Conservation (phyloP, 345 rosid genomes). For the Leavenworthia alabamica region DNA sequence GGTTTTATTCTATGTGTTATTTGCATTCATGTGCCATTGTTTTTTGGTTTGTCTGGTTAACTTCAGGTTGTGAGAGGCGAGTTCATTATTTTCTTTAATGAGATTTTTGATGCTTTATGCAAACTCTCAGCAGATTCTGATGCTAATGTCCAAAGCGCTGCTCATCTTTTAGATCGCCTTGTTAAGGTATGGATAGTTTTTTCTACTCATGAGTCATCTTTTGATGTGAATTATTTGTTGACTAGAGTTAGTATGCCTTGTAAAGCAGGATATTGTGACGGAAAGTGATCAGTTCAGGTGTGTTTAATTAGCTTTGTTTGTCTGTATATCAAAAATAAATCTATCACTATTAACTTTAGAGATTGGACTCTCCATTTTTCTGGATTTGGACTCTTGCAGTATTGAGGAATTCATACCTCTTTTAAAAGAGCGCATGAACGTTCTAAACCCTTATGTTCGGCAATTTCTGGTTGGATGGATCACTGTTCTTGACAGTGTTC, state of each 20-base stretch:
- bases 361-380: slow-evolving; percentile 11
- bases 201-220: neutral
- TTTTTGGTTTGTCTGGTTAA: neutral
- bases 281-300: slow-evolving; percentile 99
- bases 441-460: slow-evolving; percentile 85
- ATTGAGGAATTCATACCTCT: slow-evolving; percentile 98
- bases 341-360: neutral
- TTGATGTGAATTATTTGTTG: slow-evolving; percentile 3
- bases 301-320: slow-evolving; percentile 11
- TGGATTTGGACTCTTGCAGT: slow-evolving; percentile 43
- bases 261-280: slow-evolving; percentile 95
- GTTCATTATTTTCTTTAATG: slow-evolving; percentile 86
- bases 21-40: neutral
- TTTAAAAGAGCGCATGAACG: slow-evolving; percentile 94
- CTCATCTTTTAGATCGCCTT: slow-evolving; percentile 96
- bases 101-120: slow-evolving; percentile 94
- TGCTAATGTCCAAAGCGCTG: slow-evolving; percentile 97
- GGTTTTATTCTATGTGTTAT: neutral
- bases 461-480: slow-evolving; percentile 99
- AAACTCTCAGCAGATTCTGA: slow-evolving; percentile 96
- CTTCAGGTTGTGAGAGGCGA: slow-evolving; percentile 97
- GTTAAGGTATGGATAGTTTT: slow-evolving; percentile 55
- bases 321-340: neutral
- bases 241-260: slow-evolving; percentile 28
- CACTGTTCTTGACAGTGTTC: slow-evolving; percentile 98